A percentile compares a stretch with the other conserved stretches of the same genome.
These are phyloP conservation scores for Capsella bursapastoris DNA, from an alignment of 345 rosid genomes.

Conservation along the genomic window DNA sequence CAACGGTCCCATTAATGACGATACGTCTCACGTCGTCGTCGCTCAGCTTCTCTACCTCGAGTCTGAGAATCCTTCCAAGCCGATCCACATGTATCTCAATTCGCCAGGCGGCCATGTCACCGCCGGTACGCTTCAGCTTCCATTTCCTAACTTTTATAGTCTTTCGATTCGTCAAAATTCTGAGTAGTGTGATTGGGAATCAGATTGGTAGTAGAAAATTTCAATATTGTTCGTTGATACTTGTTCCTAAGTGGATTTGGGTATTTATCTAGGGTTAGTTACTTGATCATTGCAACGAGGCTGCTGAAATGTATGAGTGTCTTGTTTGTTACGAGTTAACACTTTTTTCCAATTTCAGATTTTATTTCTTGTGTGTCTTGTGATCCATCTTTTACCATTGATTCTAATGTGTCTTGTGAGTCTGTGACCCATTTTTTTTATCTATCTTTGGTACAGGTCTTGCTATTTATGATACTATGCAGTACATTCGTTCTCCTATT, in stretches of 20 bases:
- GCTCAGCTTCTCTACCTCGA: slow-evolving; percentile 99
- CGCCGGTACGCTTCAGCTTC: slow-evolving; percentile 58
- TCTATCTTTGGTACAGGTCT: slow-evolving; percentile 57
- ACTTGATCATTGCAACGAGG: slow-evolving; percentile 7
- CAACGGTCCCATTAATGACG: slow-evolving; percentile 90
- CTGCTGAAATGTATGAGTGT: slow-evolving; percentile 23
- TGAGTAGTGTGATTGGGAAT: slow-evolving; percentile 22
- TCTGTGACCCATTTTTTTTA: slow-evolving; percentile 6
- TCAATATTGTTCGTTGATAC: neutral
- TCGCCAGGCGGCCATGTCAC: slow-evolving; percentile 99
- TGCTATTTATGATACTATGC: slow-evolving; percentile 98
- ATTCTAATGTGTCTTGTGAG: neutral
- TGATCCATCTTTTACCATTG: neutral
- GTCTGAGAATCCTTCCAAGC: slow-evolving; percentile 96
- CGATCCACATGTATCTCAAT: slow-evolving; percentile 95
- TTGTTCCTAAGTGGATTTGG: neutral
- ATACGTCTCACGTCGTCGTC: slow-evolving; percentile 91
- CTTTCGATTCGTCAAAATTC: neutral
- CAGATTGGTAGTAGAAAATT: neutral
- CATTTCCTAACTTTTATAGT: neutral
- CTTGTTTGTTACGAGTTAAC: slow-evolving; percentile 1
- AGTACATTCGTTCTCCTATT: slow-evolving; percentile 88
- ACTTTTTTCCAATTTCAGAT: neutral
- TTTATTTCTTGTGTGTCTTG: neutral
- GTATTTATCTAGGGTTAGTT: neutral